A percentile compares a stretch with the other conserved stretches of the same genome.
Evolutionary conservation across 1,139 yeast species (phyloP).

Genomic region (Yamadazyma sp.): DNA sequence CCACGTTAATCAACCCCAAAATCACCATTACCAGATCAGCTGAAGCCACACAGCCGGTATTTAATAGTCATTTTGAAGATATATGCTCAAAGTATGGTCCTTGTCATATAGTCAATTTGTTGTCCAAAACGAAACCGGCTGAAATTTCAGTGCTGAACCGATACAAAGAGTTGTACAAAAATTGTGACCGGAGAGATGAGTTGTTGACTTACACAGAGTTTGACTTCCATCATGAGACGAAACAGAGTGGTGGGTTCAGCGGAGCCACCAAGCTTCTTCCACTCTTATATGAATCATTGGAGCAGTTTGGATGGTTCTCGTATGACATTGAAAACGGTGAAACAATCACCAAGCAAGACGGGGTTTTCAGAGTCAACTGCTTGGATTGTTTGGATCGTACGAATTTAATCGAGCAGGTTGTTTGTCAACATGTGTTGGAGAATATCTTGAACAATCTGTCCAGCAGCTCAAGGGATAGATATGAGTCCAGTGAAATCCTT

Average conservation of each 20-base stretch:
- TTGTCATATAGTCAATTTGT: conserved; percentile 79
- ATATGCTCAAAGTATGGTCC: conserved; percentile 78
- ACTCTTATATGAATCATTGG: conserved; percentile 59
- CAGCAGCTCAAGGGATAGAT: conserved; percentile 20
- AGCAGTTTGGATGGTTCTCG: conserved; percentile 78
- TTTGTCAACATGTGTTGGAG: conserved; percentile 60
- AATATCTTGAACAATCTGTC: conserved; percentile 58
- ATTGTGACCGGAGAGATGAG: conserved; percentile 45
- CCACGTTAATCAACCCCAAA: conserved; percentile 78
- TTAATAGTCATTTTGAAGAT: conserved; percentile 74
- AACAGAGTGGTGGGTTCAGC: conserved; percentile 77
- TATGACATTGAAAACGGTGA: conserved; percentile 52
- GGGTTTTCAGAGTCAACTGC: conserved; percentile 90
- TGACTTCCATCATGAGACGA: conserved; percentile 92
- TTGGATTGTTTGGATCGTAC: conserved; percentile 95
- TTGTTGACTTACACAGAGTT: conserved; percentile 73
- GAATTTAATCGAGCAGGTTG: conserved; percentile 85
- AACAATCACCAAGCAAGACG: conserved; percentile 73
- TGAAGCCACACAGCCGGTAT: conserved; percentile 92
- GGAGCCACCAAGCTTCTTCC: conserved; percentile 76
- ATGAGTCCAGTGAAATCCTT: conserved; percentile 48
- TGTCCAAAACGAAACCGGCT: conserved; percentile 70
- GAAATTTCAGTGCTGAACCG: conserved; percentile 74
- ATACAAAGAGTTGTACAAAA: conserved; percentile 56
- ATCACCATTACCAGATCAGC: conserved; percentile 82